Percentiles rank a stretch among this genome's conserved stretches.
Evolutionary conservation across 1,139 yeast species (phyloP).

Genomic region (Maudiozyma humilis): DNA sequence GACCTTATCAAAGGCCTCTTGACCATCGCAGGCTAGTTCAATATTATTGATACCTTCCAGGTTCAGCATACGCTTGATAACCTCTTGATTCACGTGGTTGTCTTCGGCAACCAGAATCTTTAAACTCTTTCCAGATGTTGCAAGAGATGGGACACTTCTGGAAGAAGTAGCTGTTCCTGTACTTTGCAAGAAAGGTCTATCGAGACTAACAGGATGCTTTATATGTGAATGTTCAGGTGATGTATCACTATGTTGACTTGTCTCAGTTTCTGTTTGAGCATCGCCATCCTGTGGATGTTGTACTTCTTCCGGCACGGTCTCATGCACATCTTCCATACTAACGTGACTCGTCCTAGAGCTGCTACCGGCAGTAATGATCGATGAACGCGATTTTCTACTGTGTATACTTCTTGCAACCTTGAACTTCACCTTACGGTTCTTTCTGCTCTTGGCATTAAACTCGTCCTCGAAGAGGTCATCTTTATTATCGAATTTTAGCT

Average conservation of each 20-base stretch:
- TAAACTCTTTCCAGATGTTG: slow-evolving; percentile 6
- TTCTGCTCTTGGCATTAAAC: slow-evolving; percentile 37
- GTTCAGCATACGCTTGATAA: slow-evolving; percentile 72
- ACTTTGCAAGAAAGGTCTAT: slow-evolving; percentile 33
- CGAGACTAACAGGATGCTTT: slow-evolving; percentile 10
- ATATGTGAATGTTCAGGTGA: not conserved
- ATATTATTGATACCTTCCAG: slow-evolving; percentile 68
- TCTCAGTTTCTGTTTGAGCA: not conserved
- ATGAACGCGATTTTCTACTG: slow-evolving; percentile 17
- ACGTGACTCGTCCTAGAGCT: slow-evolving; percentile 2
- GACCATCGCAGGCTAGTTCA: slow-evolving; percentile 82
- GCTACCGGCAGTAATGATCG: slow-evolving; percentile 13
- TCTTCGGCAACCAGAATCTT: slow-evolving; percentile 89
- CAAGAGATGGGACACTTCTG: slow-evolving; percentile 14
- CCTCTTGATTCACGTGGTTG: slow-evolving; percentile 84
- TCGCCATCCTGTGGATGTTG: not conserved
- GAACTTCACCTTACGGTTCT: slow-evolving; percentile 38
- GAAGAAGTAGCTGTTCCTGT: slow-evolving; percentile 36
- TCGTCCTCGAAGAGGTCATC: slow-evolving; percentile 38
- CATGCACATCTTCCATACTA: slow-evolving; percentile 2
- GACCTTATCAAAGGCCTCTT: slow-evolving; percentile 66
- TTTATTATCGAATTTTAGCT: slow-evolving; percentile 35
- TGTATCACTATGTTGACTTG: not conserved
- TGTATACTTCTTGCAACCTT: slow-evolving; percentile 22
- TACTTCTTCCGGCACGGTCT: not conserved